phyloP scores from a whole-genome alignment of 495 filamentous ascomycete genomes.

The Trichocladium uniseriatum region DNA sequence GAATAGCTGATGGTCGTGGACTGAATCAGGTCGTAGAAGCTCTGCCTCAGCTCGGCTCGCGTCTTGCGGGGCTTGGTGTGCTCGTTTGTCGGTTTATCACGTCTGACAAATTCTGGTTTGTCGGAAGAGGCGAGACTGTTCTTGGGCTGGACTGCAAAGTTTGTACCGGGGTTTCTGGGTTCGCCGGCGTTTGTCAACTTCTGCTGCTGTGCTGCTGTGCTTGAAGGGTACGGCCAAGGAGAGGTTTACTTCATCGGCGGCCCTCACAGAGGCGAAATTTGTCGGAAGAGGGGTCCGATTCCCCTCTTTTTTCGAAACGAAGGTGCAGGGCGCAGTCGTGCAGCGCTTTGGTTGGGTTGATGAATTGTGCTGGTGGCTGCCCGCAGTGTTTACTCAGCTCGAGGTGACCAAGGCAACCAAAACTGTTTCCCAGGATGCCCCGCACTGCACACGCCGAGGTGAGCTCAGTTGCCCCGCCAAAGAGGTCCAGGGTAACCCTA shows the following conservation, averaged over 20 bases:
- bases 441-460: no score
- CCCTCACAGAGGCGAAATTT: neutral
- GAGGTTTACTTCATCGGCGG: constrained; percentile 11
- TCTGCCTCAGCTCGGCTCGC: constrained; percentile 16
- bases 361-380: no score
- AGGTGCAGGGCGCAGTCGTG: neutral
- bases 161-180: constrained; percentile 30
- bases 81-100: neutral
- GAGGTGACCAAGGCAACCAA: constrained; percentile 13
- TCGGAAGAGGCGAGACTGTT: constrained; percentile 27
- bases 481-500: no score
- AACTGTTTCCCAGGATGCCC: no score
- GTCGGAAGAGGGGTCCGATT: neutral
- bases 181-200: constrained; percentile 6
- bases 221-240: neutral
- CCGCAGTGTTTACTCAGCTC: constrained; percentile 5
- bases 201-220: neutral
- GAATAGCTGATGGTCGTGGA: constrained; percentile 19
- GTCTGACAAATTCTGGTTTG: constrained; percentile 14
- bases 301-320: neutral
- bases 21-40: constrained; percentile 21
- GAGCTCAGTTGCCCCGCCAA: no score
- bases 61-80: constrained; percentile 6
- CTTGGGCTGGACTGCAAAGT: constrained; percentile 29
- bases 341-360: no score